Base-by-base conservation (phyloP, 352 stramenopile genomes). In the Pythium grandisporangium region DNA sequence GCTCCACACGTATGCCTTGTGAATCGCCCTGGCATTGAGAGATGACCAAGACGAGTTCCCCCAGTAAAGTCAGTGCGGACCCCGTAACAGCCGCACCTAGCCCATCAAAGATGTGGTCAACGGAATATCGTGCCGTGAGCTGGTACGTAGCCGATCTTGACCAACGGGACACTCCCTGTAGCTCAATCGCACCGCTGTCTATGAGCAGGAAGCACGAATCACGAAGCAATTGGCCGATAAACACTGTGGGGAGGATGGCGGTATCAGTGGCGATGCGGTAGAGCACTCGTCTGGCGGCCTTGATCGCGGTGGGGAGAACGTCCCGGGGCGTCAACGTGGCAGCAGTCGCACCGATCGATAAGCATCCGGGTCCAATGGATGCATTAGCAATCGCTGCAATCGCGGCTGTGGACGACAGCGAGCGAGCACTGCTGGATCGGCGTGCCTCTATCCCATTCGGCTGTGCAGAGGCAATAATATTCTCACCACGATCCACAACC, bases 11-110 rank as follows among this genome's bases (percentile, higher is more conserved):
- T 11, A 84, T 6, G 2, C 1, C 32, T 13, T 12, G 2, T 2
- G 57, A 37, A n/a, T 72, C 13, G 0, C 46, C 21, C 8, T 55
- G 51, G 17, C 62, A 47, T n/a, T 67, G 54, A 1, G 64, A 30
- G 20, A 88, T 30, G 19, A 83, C 59, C 1, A 86, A 26, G 11
- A 84, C 16, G 1, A 88, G 39, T 42, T 88, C 75, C 11, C 70
- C 70, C 2, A 79, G 51, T 0, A 84, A 37, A 5, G 45, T 54
- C 6, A 88, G 25, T 14, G 70, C 61, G 0, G 67, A 69, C 0
- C 63, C 42, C 0, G 35, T 61, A 14, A 47, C 42, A n/a, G n/a
- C n/a, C n/a, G n/a, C n/a, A n/a, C n/a, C n/a, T n/a, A n/a, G n/a
- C n/a, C n/a, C n/a, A n/a, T n/a, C 42, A 4, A 76, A 51, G 4